Conservation (phyloP, 1,284 basidiomycete species). For the Clitocybe nebularis region DNA sequence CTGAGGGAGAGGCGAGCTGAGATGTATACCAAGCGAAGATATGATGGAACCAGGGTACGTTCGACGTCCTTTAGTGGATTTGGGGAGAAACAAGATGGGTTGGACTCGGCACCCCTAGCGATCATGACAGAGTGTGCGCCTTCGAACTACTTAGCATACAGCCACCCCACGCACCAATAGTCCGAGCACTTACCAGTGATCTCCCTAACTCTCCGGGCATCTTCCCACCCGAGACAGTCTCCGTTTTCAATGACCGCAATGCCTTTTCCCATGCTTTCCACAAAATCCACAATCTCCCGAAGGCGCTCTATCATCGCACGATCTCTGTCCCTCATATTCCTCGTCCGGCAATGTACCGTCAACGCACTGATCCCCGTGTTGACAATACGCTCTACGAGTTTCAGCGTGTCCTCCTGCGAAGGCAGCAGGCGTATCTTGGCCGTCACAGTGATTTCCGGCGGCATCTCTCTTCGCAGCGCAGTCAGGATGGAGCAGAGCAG, state of each 20-base stretch:
- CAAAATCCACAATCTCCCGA: slow-evolving; percentile 81
- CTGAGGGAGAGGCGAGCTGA: neutral
- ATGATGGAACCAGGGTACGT: slow-evolving; percentile 68
- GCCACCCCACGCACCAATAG: neutral
- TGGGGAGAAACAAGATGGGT: slow-evolving; percentile 83
- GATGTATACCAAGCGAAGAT: slow-evolving; percentile 62
- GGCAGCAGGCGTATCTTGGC: slow-evolving; percentile 92
- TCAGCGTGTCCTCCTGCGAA: slow-evolving; percentile 81
- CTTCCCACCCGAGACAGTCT: slow-evolving; percentile 80
- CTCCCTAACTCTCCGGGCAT: slow-evolving; percentile 71
- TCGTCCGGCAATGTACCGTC: slow-evolving; percentile 94
- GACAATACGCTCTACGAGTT: slow-evolving; percentile 83
- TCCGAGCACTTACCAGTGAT: slow-evolving; percentile 57
- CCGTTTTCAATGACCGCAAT: slow-evolving; percentile 93
- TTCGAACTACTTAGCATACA: slow-evolving; percentile 20
- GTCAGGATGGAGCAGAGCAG: slow-evolving; percentile 84
- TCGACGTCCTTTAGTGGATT: slow-evolving; percentile 70
- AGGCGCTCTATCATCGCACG: slow-evolving; percentile 78
- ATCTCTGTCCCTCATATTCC: slow-evolving; percentile 87
- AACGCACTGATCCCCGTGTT: slow-evolving; percentile 86
- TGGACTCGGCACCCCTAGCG: slow-evolving; percentile 90
- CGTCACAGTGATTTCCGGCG: slow-evolving; percentile 77
- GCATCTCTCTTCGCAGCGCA: slow-evolving; percentile 71
- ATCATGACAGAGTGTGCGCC: slow-evolving; percentile 95
- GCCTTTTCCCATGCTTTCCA: slow-evolving; percentile 62